Base-by-base conservation (phyloP, 2,329 filamentous ascomycete genomes). In the Fusarium hainanense region DNA sequence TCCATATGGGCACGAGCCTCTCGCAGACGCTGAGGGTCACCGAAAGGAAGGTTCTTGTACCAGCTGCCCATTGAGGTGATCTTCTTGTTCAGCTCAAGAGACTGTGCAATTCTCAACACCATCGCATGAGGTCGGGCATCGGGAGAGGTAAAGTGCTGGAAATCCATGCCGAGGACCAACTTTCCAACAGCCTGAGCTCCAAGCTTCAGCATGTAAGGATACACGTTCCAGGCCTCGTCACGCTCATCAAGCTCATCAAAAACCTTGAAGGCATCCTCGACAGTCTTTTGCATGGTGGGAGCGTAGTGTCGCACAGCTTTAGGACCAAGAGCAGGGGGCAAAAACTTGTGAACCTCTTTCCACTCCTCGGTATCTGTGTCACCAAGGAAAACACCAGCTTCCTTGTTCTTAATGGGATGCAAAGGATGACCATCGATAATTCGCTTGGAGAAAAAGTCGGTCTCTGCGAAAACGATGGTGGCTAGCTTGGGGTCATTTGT, bases 231-330 rank as follows among this genome's bases (percentile, higher is more conserved):
- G 5, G 82, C 79, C 65, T 84, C 80, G 7, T 77, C 82, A 1
- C 80, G 75, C 32, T 82, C 75, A 65, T 88, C 87, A 1, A 90
- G 79, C 50, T 82, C 79, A 62, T 85, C 84, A 32, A 85, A 85
- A 3, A 85, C 82, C 8, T 78, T 79, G 72, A 85, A 89, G 0
- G 85, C 76, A 20, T 83, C 79, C 67, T 88, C 83, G 4, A 87
- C 81, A 0, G 84, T 85, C 48, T 80, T 75, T 66, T 89, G 86
- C 86, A 90, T 90, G 0, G 81, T 83, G 0, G 88, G 87, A 0
- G 86, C 83, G 64, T 90, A 90, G 69, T 90, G 88, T 1, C 85
- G 80, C 7, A 90, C 87, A 0, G 88, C 88, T 72, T 88, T 89
- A 32, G 88, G 87, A 0, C 84, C 83, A 13, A 90, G 78, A 0